These are phyloP conservation scores for Coemansia sp. DNA, from an alignment of 192 early-diverging fungal genomes.

Conservation along the genomic window DNA sequence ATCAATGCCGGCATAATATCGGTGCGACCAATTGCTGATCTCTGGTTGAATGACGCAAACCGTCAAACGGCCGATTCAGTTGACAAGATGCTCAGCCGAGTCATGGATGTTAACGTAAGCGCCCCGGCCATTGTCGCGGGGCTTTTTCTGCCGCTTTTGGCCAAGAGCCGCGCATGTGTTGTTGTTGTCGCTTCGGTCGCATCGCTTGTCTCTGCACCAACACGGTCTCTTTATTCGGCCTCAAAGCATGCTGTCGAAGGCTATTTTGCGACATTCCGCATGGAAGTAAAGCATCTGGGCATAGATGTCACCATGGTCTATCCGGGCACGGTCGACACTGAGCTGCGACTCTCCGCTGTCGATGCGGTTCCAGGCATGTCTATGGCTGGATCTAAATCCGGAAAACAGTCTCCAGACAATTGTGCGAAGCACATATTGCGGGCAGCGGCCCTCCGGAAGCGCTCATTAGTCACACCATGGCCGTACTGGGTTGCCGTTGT, in stretches of 20 bases:
- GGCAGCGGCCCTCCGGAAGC: slow-evolving; percentile 48
- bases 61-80: slow-evolving; percentile 20
- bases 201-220: slow-evolving; percentile 69
- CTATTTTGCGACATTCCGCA: slow-evolving; percentile 77
- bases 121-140: slow-evolving; percentile 56
- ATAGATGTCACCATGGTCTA: slow-evolving; percentile 65
- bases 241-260: slow-evolving; percentile 81
- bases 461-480: slow-evolving; percentile 63
- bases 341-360: slow-evolving; percentile 63
- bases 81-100: slow-evolving; percentile 37
- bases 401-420: slow-evolving; percentile 56
- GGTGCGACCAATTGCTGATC: slow-evolving; percentile 63
- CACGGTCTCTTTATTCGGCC: slow-evolving; percentile 73
- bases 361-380: slow-evolving; percentile 30
- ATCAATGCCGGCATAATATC: slow-evolving; percentile 76
- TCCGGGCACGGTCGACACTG: slow-evolving; percentile 77
- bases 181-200: slow-evolving; percentile 76
- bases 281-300: slow-evolving; percentile 63
- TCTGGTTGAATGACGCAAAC: slow-evolving; percentile 35
- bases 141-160: slow-evolving; percentile 57
- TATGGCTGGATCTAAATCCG: slow-evolving; percentile 48
- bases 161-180: slow-evolving; percentile 43
- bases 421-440: slow-evolving; percentile 66
- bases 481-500: slow-evolving; percentile 54
- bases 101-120: slow-evolving; percentile 59